Base-by-base conservation (phyloP, 257 asterid genomes). In the Solanum virginianum region DNA sequence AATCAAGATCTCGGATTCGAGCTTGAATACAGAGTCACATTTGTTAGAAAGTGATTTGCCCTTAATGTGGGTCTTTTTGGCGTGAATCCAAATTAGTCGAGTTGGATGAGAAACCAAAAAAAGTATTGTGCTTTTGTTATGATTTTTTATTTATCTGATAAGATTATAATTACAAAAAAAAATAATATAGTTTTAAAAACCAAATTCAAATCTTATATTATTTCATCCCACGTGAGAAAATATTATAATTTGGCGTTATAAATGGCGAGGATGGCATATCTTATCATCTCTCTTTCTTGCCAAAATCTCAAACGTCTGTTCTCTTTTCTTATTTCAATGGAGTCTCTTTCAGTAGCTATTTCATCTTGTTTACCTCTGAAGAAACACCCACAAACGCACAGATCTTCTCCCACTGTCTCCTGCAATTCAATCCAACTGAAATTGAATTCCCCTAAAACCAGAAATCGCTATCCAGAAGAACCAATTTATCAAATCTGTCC, bases 291-390 rank as follows among this genome's bases (percentile, higher is more conserved):
- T 69, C 41, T 15, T 26, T 6, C 66, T 8, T 20, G 60, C 36
- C 15, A 54, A 11, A 11, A 77, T 71, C 85, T 36, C 17, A 75
- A 17, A 8, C 81, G 20, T 2, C 17, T 10, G 29, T 18, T 55
- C 17, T 85, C 45, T 84, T 16, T 74, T 66, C 79, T 72, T 66
- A 60, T 32, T 39, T 80, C 49, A 29, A 94, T 96, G 99, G 98
- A 92, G 94, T 89, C 96, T 86, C 89, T 93, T 24, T 93, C 93
- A 88, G 57, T 83, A 87, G 90, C 88, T 90, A 88, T 91, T 90
- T 89, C 97, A 18, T 83, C 91, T 88, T 88, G 91, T 70, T 90
- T 92, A 69, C 92, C 90, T 85, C 87, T 83, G 15, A 71, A 84
- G 74, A 88, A 87, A 84, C 93, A 85, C 63, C 75, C 81, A 56